These are phyloP conservation scores for Moesziomyces sp. DNA, from an alignment of 1,284 basidiomycete genomes.

Conservation along the genomic window DNA sequence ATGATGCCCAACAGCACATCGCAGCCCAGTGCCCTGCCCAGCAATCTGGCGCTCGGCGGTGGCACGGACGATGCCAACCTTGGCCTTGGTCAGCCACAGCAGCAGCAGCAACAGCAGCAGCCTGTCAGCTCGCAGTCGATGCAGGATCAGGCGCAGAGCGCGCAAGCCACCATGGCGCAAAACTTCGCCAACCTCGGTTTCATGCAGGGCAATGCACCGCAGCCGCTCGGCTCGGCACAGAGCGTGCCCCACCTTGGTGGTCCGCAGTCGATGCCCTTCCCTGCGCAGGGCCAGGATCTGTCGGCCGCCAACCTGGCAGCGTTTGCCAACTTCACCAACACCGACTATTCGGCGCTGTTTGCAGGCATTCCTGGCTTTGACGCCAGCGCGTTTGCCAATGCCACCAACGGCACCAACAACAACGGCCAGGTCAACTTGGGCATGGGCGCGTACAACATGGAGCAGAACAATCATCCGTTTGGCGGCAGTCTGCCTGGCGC, in stretches of 20 bases:
- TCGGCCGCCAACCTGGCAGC: slow-evolving; percentile 21
- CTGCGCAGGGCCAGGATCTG: slow-evolving; percentile 28
- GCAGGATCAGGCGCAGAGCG: slow-evolving; percentile 46
- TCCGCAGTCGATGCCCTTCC: slow-evolving; percentile 59
- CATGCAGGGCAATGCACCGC: slow-evolving; percentile 37
- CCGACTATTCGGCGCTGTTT: slow-evolving; percentile 43
- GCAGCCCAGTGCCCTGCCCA: slow-evolving; percentile 26
- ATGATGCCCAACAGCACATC: slow-evolving; percentile 8
- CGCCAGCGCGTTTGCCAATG: slow-evolving; percentile 21
- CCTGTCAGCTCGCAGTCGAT: slow-evolving; percentile 21
- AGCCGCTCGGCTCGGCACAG: slow-evolving; percentile 46
- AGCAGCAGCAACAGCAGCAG: slow-evolving; percentile 6
- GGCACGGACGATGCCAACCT: slow-evolving; percentile 11
- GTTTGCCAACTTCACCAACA: slow-evolving; percentile 31
- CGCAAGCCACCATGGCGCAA: slow-evolving; percentile 39
- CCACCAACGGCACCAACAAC: slow-evolving; percentile 13
- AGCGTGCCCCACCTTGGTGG: slow-evolving; percentile 55
- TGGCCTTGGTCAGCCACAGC: slow-evolving; percentile 14
- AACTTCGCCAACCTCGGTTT: slow-evolving; percentile 45
- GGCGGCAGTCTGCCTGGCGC: slow-evolving; percentile 55
- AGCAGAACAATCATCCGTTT: slow-evolving; percentile 50
- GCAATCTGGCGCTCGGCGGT: slow-evolving; percentile 25
- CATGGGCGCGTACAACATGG: slow-evolving; percentile 40
- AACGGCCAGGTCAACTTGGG: slow-evolving; percentile 31
- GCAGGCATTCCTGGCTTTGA: slow-evolving; percentile 41